These are phyloP conservation scores for Piper longum DNA, from an alignment of 164 flowering plant genomes.

Conservation along the genomic window DNA sequence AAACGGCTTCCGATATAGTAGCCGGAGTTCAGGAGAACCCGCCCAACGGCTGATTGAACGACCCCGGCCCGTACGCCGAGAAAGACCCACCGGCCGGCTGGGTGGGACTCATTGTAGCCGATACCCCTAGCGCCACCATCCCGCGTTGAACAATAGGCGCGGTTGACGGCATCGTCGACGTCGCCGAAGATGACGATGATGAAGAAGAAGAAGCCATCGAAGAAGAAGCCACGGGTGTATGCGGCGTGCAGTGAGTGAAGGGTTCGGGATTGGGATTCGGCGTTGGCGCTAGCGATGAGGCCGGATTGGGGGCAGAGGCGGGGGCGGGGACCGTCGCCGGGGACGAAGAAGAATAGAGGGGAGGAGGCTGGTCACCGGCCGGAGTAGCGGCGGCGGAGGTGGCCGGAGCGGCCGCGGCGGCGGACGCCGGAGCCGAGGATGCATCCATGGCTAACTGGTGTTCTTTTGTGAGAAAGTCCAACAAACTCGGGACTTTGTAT, in stretches of 20 bases:
- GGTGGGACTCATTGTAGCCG: background rate
- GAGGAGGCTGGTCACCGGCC: background rate
- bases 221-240: background rate
- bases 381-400: background rate
- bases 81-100: conserved; percentile 2
- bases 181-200: background rate
- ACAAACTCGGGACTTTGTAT: too few species aligned
- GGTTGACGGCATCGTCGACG: background rate
- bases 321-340: background rate
- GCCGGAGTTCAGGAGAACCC: background rate
- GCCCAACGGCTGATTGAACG: conserved; percentile 3
- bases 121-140: background rate
- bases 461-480: too few species aligned
- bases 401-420: background rate
- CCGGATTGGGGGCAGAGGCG: background rate
- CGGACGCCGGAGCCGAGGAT: background rate
- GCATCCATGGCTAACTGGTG: background rate
- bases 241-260: background rate
- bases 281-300: background rate
- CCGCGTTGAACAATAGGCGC: conserved; percentile 1
- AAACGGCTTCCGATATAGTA: background rate
- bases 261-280: background rate
- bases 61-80: background rate
- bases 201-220: background rate
- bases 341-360: background rate